Evolutionary conservation across 352 stramenopile genomes (phyloP).

Genomic region (Phytophthora sansomeana): DNA sequence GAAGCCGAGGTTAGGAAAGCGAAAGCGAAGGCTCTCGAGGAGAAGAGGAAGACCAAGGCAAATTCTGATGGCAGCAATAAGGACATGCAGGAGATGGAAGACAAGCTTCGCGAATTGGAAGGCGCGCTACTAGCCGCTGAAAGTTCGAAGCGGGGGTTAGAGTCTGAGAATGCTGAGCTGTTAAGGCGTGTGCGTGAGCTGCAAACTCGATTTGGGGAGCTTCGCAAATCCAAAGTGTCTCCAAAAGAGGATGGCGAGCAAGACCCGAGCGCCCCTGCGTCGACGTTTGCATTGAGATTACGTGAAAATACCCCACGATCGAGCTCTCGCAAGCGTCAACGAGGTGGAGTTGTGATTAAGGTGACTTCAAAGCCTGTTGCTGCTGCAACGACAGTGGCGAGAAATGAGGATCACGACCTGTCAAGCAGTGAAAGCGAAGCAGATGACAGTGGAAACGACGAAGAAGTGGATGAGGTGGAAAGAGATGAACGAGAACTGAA

Average conservation of each 20-base stretch:
- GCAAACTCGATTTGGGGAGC: slow-evolving; percentile 46
- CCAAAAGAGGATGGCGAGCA: slow-evolving; percentile 4
- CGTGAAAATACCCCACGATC: slow-evolving; percentile 24
- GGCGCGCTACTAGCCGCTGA: slow-evolving; percentile 40
- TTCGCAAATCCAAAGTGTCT: slow-evolving; percentile 16
- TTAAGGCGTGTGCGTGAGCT: slow-evolving; percentile 55
- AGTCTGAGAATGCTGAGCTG: slow-evolving; percentile 68
- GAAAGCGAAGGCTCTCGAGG: slow-evolving; percentile 34
- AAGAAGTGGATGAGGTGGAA: slow-evolving; percentile 48
- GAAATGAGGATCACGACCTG: slow-evolving; percentile 54
- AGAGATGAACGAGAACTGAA: slow-evolving; percentile 63
- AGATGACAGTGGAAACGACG: slow-evolving; percentile 39
- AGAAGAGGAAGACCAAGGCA: slow-evolving; percentile 37
- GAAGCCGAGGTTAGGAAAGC: slow-evolving; percentile 35
- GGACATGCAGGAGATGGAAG: slow-evolving; percentile 53
- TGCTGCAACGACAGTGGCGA: not conserved
- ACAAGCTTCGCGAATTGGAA: slow-evolving; percentile 47
- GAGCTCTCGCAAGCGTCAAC: slow-evolving; percentile 21
- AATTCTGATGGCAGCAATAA: slow-evolving; percentile 29
- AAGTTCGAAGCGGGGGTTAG: slow-evolving; percentile 43
- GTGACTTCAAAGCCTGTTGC: not conserved
- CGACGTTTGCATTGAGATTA: slow-evolving; percentile 57
- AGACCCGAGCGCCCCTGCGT: slow-evolving; percentile 10
- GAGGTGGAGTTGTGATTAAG: not conserved
- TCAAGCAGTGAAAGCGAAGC: slow-evolving; percentile 60